Base-by-base conservation (phyloP, 805 yeast species). In the Candida germanica region DNA sequence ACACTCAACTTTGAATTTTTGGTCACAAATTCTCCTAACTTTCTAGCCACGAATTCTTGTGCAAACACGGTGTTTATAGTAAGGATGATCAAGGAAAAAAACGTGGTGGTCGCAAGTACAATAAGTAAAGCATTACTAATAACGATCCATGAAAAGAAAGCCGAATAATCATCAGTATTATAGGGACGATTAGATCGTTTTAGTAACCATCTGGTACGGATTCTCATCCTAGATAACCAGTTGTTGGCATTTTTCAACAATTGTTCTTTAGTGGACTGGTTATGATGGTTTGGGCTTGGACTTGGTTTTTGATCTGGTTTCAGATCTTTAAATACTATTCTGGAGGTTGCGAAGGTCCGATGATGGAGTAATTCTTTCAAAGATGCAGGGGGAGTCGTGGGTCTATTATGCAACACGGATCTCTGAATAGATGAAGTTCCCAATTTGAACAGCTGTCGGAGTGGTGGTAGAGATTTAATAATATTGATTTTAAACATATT, bases 111-210 rank as follows among this genome's bases (percentile, higher is more conserved):
- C 7, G 91, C 97, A 17, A 89, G 61, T 14, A 87, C 64, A 35
- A 93, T 72, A 62, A 94, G 68, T 6, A 87, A 57, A 2, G 84
- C 80, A 52, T 93, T 91, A 3, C 96, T 94, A 54, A 93, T 81
- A 32, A 93, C 74, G 19, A 93, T 64, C 96, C 98, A 89, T 5
- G 96, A 85, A 39, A 91, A 77, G 43, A 93, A 71, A 3, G 98
- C 98, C 23, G 87, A 76, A 38, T 88, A 74, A 51, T 91, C 97
- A 59, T 93, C 98, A n/a, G 85, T 77, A 54, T 83, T 89, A 64
- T 87, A 86, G 1, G 96, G 96, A 12, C 94, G 70, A 46, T 79
- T 77, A 9, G 87, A 83, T 35, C 75, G 71, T 38, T 85, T 84
- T 35, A 93, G 58, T 2, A 79, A 55, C 95, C 96, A 88, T 55